Conservation (phyloP, 73 alveolate species). For the Effrenium voratum region DNA sequence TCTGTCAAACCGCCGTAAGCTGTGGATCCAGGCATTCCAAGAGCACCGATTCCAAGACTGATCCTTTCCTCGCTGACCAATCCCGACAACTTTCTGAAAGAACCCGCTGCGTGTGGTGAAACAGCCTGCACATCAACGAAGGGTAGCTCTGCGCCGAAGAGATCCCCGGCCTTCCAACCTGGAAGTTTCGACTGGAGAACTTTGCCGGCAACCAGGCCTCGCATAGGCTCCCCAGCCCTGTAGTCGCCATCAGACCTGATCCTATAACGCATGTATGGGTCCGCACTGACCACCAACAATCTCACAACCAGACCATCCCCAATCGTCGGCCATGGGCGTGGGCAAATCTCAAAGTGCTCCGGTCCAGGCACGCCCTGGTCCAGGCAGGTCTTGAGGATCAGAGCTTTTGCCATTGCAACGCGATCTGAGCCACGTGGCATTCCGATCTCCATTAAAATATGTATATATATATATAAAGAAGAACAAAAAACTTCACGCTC, state of each 20-base stretch:
- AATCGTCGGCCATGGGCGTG: constrained; percentile 4
- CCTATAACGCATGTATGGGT: constrained; percentile 91
- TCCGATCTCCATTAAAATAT: too few species aligned
- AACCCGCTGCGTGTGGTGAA: neutral
- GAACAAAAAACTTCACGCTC: too few species aligned
- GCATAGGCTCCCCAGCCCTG: constrained; percentile 81
- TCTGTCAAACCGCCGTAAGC: constrained; percentile 82
- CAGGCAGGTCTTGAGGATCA: constrained; percentile 33
- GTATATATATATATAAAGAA: too few species aligned
- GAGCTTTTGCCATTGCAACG: constrained; percentile 45
- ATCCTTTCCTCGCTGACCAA: constrained; percentile 51
- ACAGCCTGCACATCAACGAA: constrained; percentile 67
- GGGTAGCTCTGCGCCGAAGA: constrained; percentile 72
- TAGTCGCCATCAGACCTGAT: constrained; percentile 83
- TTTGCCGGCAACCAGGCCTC: constrained; percentile 79
- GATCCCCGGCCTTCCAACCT: constrained; percentile 67
- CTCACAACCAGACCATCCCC: constrained; percentile 69
- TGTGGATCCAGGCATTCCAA: constrained; percentile 92
- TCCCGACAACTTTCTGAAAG: constrained; percentile 66
- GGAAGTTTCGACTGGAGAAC: constrained; percentile 44
- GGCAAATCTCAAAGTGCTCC: constrained; percentile 55
- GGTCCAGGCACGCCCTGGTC: constrained; percentile 81
- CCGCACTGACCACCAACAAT: constrained; percentile 68
- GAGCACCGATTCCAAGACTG: constrained; percentile 70
- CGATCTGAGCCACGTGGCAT: too few species aligned